Evolutionary conservation across 305 asterid species (phyloP), one percentile per base, ranked within the genome.

Genomic region (Lippia alba): DNA sequence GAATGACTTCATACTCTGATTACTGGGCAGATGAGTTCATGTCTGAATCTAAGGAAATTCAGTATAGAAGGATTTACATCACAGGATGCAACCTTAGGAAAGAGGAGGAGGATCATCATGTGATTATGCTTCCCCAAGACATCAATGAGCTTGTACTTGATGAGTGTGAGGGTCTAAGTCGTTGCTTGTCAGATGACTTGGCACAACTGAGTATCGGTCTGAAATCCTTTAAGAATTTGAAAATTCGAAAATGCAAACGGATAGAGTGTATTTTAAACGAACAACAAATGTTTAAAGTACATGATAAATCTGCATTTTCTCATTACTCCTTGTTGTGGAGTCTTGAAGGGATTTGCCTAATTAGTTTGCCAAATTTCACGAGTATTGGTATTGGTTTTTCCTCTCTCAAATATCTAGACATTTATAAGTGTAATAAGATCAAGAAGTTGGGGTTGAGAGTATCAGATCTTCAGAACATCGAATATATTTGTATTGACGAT

Each of bases 401-500:
- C 8, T 73, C 77, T 33, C 53, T 64, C 11, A 56, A 12, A 64
- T 3, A 19, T 10, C 15, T 73, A 67, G 10, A 39, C 16, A 46
- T 73, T 33, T 46, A 14, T 17, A 14, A 33, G 17, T 73, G 77
- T 56, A 34, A 57, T 51, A 57, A 73, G 58, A 73, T 73, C 32
- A 64, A 46, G 61, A 65, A 45, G 40, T 12, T 64, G 2, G 60
- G 71, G 34, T 44, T 73, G 50, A 59, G 61, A 6, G 58, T n/a
- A 15, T 32, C 40, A 11, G 61, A 56, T 14, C 33, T 73, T 14
- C 61, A 46, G 32, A 73, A 36, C 66, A 30, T 73, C 5, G 55
- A 73, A 65, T n/a, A 4, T 16, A 44, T 73, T 51, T 4, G 17
- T 9, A 63, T 73, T 39, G 41, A 34, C 6, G 20, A 14, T 2